Base-by-base conservation (phyloP, 2,329 filamentous ascomycete species). In the Diaporthe citrichinensis region DNA sequence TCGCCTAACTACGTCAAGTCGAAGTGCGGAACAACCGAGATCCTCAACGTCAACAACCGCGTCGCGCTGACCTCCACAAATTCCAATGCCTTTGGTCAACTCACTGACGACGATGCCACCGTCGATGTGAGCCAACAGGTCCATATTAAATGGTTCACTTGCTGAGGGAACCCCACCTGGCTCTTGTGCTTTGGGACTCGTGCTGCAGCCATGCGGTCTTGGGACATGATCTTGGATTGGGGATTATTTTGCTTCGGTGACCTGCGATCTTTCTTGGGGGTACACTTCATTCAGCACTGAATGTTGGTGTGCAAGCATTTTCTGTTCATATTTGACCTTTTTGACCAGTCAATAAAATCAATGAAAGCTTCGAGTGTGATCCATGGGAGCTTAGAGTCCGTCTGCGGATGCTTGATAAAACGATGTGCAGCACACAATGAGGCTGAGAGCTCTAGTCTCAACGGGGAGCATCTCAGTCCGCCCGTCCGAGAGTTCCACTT, bases 21-120 rank as follows among this genome's bases (percentile, higher is more conserved):
- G 72, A 86, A 86, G 6, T 87, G 86, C 80, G 86, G 86, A 68
- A 84, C 84, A 73, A 84, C 79, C 59, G 86, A 86, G 72, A 86
- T 87, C 76, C 84, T 87, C 79, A 87, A 87, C 81, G 81, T 87
- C 80, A 87, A 87, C 82, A 87, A 87, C 83, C 84, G 86, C 77
- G 85, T 87, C 71, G 83, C 84, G 25, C 81, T 87, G 62, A 84
- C 82, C 72, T 83, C 82, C 79, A 81, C 79, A 74, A 84, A 85
- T 80, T 51, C 77, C 61, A 80, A 78, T 28, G 85, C 85, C 75
- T 80, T 75, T 10, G 86, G 86, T 75, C 80, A 84, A 78, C 83
- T 87, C 80, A 85, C 85, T 25, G 84, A 87, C 79, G 85, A 87
- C 78, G 85, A 87, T 65, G 85, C 85, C 68, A 87, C 85, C 49